Conservation (phyloP, 1,139 yeast genomes). For the Hyphopichia buzzinii region DNA sequence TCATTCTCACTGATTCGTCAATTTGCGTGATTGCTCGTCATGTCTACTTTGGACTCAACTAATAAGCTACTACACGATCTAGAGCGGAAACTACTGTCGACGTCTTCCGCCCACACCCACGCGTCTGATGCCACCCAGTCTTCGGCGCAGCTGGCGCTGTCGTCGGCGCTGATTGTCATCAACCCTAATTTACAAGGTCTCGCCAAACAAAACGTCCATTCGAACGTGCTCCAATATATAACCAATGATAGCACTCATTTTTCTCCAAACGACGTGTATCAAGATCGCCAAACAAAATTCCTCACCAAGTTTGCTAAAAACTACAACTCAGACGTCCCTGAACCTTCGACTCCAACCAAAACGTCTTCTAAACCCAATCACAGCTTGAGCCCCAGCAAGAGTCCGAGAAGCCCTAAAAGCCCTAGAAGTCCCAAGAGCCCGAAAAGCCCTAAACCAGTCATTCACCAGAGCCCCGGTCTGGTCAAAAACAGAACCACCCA, state of each 20-base stretch:
- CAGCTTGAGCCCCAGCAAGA: conserved; percentile 2
- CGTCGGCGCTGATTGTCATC: conserved; percentile 30
- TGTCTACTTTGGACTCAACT: conserved; percentile 19
- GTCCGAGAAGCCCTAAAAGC: neutral
- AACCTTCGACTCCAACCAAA: neutral
- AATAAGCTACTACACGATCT: conserved; percentile 24
- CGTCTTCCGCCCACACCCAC: conserved; percentile 2
- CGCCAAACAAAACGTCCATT: conserved; percentile 30
- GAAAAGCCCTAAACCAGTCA: neutral
- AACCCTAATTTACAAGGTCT: conserved; percentile 26
- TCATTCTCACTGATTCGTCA: too few relatives aligned
- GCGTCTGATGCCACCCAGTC: conserved; percentile 7
- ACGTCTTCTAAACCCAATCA: too few relatives aligned
- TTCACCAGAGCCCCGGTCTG: conserved; percentile 2
- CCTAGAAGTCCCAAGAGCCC: neutral
- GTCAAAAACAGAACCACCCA: neutral
- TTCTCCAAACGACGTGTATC: conserved; percentile 35
- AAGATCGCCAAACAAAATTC: conserved; percentile 34
- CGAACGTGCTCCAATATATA: conserved; percentile 31
- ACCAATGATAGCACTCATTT: conserved; percentile 19
- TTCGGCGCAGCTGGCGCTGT: conserved; percentile 1
- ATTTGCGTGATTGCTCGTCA: too few relatives aligned
- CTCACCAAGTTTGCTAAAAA: conserved; percentile 30
- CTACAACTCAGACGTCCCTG: conserved; percentile 14
- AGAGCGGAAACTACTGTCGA: conserved; percentile 24